These are phyloP conservation scores for Choanephora cucurbitarum DNA, from an alignment of 371 early-diverging fungal genomes.

Conservation along the genomic window DNA sequence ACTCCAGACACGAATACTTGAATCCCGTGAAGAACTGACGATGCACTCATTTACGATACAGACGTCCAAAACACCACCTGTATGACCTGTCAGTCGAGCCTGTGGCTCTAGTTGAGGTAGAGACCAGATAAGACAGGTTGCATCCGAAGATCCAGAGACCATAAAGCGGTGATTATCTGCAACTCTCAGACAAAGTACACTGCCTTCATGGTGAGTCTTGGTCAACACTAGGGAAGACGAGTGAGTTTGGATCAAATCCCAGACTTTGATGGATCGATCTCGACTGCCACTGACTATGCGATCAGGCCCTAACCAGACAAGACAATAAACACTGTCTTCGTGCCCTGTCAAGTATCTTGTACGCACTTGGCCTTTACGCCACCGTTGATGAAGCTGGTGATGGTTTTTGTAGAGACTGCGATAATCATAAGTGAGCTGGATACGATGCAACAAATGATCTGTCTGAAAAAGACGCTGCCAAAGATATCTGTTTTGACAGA, in stretches of 20 bases:
- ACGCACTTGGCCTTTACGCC: constrained; percentile 23
- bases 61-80: constrained; percentile 75
- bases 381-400: constrained; percentile 14
- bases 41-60: constrained; percentile 68
- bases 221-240: constrained; percentile 56
- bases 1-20: constrained; percentile 86
- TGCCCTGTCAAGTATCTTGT: constrained; percentile 68
- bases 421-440: neutral
- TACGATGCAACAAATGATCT: constrained; percentile 6
- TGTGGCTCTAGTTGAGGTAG: constrained; percentile 40
- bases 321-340: constrained; percentile 83
- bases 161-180: constrained; percentile 66
- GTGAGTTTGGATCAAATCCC: constrained; percentile 55
- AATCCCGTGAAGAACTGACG: constrained; percentile 90
- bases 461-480: constrained; percentile 24
- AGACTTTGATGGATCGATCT: constrained; percentile 83
- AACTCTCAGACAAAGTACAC: constrained; percentile 82
- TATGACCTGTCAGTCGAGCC: constrained; percentile 57
- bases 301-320: constrained; percentile 68
- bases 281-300: constrained; percentile 88
- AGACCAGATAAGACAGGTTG: constrained; percentile 86
- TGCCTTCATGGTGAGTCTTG: constrained; percentile 79
- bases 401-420: constrained; percentile 22
- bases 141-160: constrained; percentile 90
- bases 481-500: constrained; percentile 17